Base-by-base conservation (phyloP, 441 rosid species). In the Populus hybrid region DNA sequence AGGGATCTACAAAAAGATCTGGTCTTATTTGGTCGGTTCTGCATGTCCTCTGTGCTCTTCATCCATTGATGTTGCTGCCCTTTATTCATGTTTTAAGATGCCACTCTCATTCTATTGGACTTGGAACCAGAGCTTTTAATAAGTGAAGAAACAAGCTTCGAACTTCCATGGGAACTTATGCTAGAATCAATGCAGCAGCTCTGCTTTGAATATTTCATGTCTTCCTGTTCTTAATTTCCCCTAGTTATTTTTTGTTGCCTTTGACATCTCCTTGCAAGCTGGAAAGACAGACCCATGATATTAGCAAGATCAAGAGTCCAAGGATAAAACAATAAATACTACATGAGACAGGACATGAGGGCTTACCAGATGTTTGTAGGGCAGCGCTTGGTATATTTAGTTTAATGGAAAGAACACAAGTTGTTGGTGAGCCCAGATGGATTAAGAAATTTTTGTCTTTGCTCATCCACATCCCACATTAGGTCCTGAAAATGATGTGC, bases 371-470 rank as follows among this genome's bases (percentile, higher is more conserved):
- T 82, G 78, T 75, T 70, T 82, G 84, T 79, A 67, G 85, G 87
- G 88, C 87, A 82, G 87, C 81, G 73, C 18, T 19, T 18, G 65
- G 78, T 61, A 23, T 63, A 16, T 63, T 74, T 76, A 74, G 50
- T 80, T 87, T 80, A 88, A 84, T 82, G 85, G 84, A 87, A 89
- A 81, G 86, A 86, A 79, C 85, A 85, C 83, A 87, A 79, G 83
- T 82, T 87, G 91, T 40, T 76, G 86, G 73, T 70, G 83, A 85
- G 75, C 83, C 82, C 89, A 70, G 85, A 75, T 84, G 82, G 78
- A 83, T 78, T 88, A 63, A 74, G 83, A 84, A 83, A 72, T 69
- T 83, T 84, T 81, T 87, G 89, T 80, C 82, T 85, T 81, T 84
- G 86, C 68, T 84, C 91, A 9, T 84, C 93, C 71, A 82, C 85